Conservation (phyloP, 2,329 filamentous ascomycete genomes). For the Juglanconis sp. region DNA sequence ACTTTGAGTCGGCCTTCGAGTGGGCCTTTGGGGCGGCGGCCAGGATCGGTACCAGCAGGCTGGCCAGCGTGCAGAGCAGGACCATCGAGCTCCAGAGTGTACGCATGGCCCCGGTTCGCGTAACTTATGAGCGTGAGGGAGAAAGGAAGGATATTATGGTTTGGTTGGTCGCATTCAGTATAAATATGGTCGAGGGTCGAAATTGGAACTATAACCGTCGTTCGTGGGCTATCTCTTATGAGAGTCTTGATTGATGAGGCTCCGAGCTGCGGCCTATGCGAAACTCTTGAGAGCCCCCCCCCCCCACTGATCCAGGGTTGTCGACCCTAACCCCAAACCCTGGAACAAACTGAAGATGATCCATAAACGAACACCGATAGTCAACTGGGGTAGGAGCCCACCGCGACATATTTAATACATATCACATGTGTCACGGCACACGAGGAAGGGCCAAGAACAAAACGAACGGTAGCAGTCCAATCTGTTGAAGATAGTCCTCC, state of each 20-base stretch:
- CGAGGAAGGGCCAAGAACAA: no score
- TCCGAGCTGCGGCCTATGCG: not conserved
- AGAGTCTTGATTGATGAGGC: not conserved
- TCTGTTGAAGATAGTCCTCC: no score
- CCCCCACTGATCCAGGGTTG: not conserved
- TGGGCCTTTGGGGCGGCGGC: not conserved
- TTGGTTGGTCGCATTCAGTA: not conserved
- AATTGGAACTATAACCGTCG: not conserved
- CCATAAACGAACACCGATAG: no score
- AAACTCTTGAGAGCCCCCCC: no score
- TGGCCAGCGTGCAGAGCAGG: not conserved
- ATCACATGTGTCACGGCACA: not conserved
- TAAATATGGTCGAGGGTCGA: not conserved
- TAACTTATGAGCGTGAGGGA: not conserved
- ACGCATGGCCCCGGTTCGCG: not conserved
- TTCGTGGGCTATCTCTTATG: no score
- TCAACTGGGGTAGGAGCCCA: no score
- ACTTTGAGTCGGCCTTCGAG: not conserved
- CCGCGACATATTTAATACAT: not conserved
- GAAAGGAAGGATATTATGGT: not conserved
- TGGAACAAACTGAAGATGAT: not conserved
- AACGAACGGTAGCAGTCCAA: no score
- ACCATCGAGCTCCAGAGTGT: not conserved
- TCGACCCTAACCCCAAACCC: not conserved
- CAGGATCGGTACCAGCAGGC: slow-evolving; percentile 4